These are phyloP conservation scores for Xylaria cubensis DNA, from an alignment of 495 filamentous ascomycete genomes.

Conservation along the genomic window DNA sequence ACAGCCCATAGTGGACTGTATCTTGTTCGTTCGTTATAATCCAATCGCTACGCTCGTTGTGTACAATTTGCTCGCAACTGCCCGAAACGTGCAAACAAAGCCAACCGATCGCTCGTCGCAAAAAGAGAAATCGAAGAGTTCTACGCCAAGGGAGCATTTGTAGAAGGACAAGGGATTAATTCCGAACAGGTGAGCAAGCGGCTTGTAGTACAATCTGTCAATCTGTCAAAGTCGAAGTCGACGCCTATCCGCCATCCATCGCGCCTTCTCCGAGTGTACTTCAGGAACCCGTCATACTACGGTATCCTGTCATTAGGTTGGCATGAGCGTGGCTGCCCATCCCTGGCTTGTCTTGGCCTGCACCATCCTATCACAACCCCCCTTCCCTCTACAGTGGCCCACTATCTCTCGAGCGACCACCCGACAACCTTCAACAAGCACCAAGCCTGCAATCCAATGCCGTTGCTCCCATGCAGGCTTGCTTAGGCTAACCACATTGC, in stretches of 20 bases:
- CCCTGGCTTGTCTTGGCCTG: not conserved
- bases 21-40: slow-evolving; percentile 39
- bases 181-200: slow-evolving; percentile 17
- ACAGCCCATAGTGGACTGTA: slow-evolving; percentile 31
- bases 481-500: slow-evolving; percentile 1
- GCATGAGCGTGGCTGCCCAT: slow-evolving; percentile 14
- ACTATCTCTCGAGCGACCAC: not conserved
- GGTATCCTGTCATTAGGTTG: not conserved
- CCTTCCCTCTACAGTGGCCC: not conserved
- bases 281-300: slow-evolving; percentile 1
- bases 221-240: not conserved
- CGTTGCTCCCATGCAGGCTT: not conserved
- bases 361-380: not conserved
- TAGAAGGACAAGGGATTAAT: not conserved
- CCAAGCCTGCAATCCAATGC: not conserved
- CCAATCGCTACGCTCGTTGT: slow-evolving; percentile 27
- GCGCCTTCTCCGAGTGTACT: not conserved
- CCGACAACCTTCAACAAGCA: not conserved
- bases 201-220: not conserved
- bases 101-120: slow-evolving; percentile 10
- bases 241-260: not conserved
- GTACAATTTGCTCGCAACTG: slow-evolving; percentile 1
- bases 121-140: not conserved
- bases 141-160: not conserved
- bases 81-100: slow-evolving; percentile 15